Conservation (phyloP, 2,329 filamentous ascomycete species). For the Spiromastix sp. region DNA sequence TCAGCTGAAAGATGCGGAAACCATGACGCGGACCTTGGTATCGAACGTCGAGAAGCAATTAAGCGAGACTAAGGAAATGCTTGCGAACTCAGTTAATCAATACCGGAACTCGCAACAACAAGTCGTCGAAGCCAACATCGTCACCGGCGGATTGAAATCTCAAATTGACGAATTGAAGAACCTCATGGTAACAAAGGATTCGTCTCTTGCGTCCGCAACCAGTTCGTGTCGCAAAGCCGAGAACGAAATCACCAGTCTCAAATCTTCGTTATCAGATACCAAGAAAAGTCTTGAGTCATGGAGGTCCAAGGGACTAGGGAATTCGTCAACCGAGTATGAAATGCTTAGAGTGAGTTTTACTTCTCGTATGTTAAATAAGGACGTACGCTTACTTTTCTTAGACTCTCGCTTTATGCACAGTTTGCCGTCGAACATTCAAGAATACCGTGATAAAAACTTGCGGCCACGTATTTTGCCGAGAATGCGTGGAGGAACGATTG, state of each 20-base stretch:
- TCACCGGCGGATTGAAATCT: conserved; percentile 59
- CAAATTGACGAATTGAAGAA: conserved; percentile 70
- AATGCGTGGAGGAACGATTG: conserved; percentile 82
- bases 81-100: conserved; percentile 60
- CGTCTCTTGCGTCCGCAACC: conserved; percentile 53
- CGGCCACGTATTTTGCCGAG: conserved; percentile 86
- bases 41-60: conserved; percentile 86
- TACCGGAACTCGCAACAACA: conserved; percentile 66
- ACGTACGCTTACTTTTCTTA: conserved; percentile 23
- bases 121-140: conserved; percentile 57
- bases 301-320: conserved; percentile 72
- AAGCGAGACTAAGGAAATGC: conserved; percentile 67
- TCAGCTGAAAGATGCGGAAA: conserved; percentile 83
- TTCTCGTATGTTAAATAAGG: conserved; percentile 1
- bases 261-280: conserved; percentile 63
- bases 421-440: conserved; percentile 89
- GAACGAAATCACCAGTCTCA: conserved; percentile 67
- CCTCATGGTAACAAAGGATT: conserved; percentile 65
- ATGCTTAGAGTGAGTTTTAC: conserved; percentile 64
- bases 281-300: conserved; percentile 77
- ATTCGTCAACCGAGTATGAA: conserved; percentile 72
- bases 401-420: conserved; percentile 75
- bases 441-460: conserved; percentile 89
- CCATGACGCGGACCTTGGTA: conserved; percentile 62
- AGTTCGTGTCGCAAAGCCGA: conserved; percentile 51